Percentiles rank a stretch among this genome's conserved stretches.
phyloP scores from a whole-genome alignment of 148 eudicot species.

The Dysphania ambrosioides region DNA sequence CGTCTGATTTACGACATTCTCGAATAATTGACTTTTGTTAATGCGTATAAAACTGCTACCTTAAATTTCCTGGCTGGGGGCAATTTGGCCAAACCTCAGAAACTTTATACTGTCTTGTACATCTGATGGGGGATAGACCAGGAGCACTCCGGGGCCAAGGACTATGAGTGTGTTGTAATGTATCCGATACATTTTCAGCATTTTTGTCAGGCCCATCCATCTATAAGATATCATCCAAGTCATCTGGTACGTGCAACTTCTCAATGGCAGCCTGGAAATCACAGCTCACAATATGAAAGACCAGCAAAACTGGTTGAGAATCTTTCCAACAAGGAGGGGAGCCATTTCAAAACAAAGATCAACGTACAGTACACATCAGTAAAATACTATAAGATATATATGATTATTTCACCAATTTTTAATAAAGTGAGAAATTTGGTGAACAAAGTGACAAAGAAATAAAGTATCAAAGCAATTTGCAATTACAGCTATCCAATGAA shows the following conservation, averaged over 20 bases:
- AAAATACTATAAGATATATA: background rate
- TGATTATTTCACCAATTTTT: no score
- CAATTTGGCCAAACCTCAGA: background rate
- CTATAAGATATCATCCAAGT: constrained; percentile 54
- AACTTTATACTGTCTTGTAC: background rate
- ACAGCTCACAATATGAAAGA: background rate
- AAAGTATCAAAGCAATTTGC: no score
- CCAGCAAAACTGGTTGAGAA: background rate
- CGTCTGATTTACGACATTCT: constrained; percentile 19
- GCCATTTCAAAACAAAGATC: background rate
- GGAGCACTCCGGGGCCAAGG: constrained; percentile 1
- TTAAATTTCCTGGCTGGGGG: constrained; percentile 10
- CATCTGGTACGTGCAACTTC: constrained; percentile 95
- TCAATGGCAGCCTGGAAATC: constrained; percentile 81
- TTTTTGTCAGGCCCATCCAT: background rate
- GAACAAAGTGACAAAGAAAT: no score
- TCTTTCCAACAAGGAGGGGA: background rate
- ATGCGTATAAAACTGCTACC: constrained; percentile 16
- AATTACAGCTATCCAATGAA: no score
- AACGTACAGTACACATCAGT: background rate
- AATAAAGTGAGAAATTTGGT: no score
- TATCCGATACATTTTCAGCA: background rate
- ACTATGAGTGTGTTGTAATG: constrained; percentile 14
- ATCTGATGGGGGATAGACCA: constrained; percentile 4
- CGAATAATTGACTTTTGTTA: background rate